Evolutionary conservation across 495 filamentous ascomycete species (phyloP).

Genomic region (Acidomyces sp.): DNA sequence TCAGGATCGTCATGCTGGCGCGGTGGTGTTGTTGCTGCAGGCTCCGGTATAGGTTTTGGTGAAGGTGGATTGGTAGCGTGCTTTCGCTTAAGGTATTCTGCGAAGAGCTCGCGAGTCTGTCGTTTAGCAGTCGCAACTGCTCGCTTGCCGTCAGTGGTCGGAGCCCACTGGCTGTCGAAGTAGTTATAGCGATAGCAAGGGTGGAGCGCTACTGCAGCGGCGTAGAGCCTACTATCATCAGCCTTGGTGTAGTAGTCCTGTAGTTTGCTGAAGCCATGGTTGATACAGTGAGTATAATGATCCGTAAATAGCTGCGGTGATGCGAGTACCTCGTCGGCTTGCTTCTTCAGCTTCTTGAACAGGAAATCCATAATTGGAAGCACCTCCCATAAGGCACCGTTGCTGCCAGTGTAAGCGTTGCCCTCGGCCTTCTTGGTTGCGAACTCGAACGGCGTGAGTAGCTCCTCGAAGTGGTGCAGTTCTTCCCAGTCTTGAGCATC

Average conservation of each 20-base stretch:
- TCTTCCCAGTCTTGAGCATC: conserved; percentile 6
- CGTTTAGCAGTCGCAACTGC: too few relatives aligned
- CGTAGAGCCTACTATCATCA: conserved; percentile 2
- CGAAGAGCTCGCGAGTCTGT: too few relatives aligned
- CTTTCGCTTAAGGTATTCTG: too few relatives aligned
- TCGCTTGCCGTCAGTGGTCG: not conserved
- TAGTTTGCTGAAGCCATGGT: conserved; percentile 4
- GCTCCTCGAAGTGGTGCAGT: conserved; percentile 3
- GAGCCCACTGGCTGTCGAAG: conserved; percentile 5
- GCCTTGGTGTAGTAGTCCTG: conserved; percentile 7
- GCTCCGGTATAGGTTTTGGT: too few relatives aligned
- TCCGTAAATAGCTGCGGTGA: conserved; percentile 6
- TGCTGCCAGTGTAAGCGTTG: not conserved
- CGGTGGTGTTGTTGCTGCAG: too few relatives aligned
- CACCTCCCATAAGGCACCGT: too few relatives aligned
- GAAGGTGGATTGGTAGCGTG: too few relatives aligned
- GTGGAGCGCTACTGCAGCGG: conserved; percentile 8
- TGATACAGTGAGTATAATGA: conserved; percentile 2
- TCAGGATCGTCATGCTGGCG: too few relatives aligned
- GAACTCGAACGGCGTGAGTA: conserved; percentile 2
- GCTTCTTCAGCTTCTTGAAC: too few relatives aligned
- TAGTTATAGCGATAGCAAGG: conserved; percentile 2
- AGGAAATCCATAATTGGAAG: too few relatives aligned
- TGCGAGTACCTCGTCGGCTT: too few relatives aligned
- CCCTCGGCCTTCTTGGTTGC: conserved; percentile 6